Base-by-base conservation (phyloP, 306 rosid species). In the Nissolia schottii region DNA sequence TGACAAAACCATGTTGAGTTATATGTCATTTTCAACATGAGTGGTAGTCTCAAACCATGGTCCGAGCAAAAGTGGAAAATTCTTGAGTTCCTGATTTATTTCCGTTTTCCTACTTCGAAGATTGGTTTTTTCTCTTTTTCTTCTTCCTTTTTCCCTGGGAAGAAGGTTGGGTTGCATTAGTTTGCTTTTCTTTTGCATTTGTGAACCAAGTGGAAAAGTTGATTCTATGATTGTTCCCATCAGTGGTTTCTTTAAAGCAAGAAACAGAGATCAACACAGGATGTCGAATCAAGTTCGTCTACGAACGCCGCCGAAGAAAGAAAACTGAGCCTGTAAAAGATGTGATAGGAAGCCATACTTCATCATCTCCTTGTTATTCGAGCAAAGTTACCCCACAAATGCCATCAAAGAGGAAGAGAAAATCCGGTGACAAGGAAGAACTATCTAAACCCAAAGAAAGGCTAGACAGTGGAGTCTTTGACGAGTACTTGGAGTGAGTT, bases 401-500 rank as follows among this genome's bases (percentile, higher is more conserved):
- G 55, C 80, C 85, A 38, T 69, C 88, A 18, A 72, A 49, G 34
- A 77, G 83, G 28, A 80, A 28, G 45, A 83, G 81, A 77, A 79
- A 69, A 49, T 22, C 23, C 62, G 23, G 22, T 16, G 13, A 54
- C 29, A 8, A 73, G 70, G 63, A 67, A 71, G 74, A 45, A 38
- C 74, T 54, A 27, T 53, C 77, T 45, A 50, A 20, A 24, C 60
- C 64, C 31, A 79, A 59, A 46, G 70, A 66, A 58, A 81, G 49
- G 75, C 83, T 92, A 16, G 69, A 75, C 60, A 87, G 91, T 62
- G 74, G 77, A 73, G 69, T 54, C 14, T 92, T 92, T 67, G 86
- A 73, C 22, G 22, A 18, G 67, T 76, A 71, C 82, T 83, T 92
- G 34, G 74, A 64, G 97, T 92, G 75, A 79, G 97, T 86, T 54